Percentiles rank a stretch among this genome's conserved stretches.
Conservation (phyloP, 495 filamentous ascomycete species). For the Bathelium albidoporum region DNA sequence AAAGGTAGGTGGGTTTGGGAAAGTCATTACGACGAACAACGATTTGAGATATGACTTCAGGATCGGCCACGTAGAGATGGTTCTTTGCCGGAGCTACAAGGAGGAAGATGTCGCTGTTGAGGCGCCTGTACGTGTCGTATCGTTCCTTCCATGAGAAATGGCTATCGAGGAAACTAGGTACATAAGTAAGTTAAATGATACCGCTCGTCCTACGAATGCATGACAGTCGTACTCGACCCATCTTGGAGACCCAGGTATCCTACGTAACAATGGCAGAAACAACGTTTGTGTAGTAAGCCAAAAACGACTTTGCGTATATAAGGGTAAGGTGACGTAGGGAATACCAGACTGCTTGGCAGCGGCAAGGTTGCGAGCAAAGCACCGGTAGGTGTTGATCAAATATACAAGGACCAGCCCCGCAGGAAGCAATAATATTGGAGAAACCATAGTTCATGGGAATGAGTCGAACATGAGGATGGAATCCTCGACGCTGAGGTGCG, state of each 20-base stretch:
- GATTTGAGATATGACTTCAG: constrained; percentile 51
- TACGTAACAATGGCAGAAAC: constrained; percentile 40
- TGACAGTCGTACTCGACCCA: constrained; percentile 36
- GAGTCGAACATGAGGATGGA: background rate
- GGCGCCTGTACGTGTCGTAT: constrained; percentile 32
- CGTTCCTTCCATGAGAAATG: constrained; percentile 35
- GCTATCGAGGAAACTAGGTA: constrained; percentile 23
- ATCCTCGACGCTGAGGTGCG: background rate
- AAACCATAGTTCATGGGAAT: background rate
- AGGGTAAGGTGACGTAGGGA: constrained; percentile 26
- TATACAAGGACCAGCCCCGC: constrained; percentile 13
- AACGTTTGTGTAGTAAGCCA: constrained; percentile 42
- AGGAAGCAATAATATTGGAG: background rate
- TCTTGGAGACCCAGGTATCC: constrained; percentile 38
- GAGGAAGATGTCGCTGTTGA: constrained; percentile 45
- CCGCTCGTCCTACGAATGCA: background rate
- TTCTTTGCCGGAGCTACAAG: constrained; percentile 40
- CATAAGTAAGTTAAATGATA: background rate
- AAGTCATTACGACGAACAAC: constrained; percentile 52
- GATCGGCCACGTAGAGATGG: constrained; percentile 41
- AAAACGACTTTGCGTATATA: constrained; percentile 29
- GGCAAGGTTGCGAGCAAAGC: constrained; percentile 25
- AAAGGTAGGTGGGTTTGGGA: constrained; percentile 52
- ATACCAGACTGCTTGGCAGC: constrained; percentile 30
- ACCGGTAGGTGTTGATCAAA: constrained; percentile 17